Percentiles rank a stretch among this genome's conserved stretches.
Conservation (phyloP, 495 filamentous ascomycete species). For the Aspergillus ellipticus region DNA sequence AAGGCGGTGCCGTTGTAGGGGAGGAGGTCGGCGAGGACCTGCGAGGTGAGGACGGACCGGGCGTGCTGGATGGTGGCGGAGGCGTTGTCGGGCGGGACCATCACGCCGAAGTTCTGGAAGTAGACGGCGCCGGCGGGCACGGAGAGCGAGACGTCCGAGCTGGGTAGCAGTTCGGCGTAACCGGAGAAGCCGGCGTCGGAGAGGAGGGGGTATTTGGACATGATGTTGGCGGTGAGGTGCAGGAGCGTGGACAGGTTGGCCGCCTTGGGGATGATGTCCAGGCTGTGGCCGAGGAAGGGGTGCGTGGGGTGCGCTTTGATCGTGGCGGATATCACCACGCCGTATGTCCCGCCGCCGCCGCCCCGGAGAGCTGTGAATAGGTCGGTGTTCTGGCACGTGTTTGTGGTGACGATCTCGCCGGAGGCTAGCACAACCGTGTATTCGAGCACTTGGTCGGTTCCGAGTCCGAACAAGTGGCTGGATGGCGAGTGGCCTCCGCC, state of each 20-base stretch:
- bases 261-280: constrained; percentile 11
- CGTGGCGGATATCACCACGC: constrained; percentile 40
- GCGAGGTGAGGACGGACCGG: neutral
- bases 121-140: constrained; percentile 23
- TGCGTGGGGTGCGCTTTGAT: constrained; percentile 36
- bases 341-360: constrained; percentile 48
- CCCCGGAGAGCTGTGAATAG: constrained; percentile 54
- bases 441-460: constrained; percentile 38
- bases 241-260: constrained; percentile 14
- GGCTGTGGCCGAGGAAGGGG: constrained; percentile 16
- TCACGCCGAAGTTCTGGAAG: constrained; percentile 27
- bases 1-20: constrained; percentile 22
- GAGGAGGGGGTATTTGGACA: constrained; percentile 14
- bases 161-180: constrained; percentile 35
- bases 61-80: neutral
- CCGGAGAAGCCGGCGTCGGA: constrained; percentile 29
- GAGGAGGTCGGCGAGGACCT: neutral
- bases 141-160: constrained; percentile 9
- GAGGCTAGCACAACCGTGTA: constrained; percentile 49
- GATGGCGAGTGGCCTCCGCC: constrained; percentile 35
- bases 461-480: constrained; percentile 29
- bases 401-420: constrained; percentile 45
- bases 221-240: constrained; percentile 14
- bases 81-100: constrained; percentile 10
- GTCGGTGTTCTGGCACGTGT: constrained; percentile 47